Base-by-base conservation (phyloP, 495 filamentous ascomycete genomes). In the Aspergillus indologenus region DNA sequence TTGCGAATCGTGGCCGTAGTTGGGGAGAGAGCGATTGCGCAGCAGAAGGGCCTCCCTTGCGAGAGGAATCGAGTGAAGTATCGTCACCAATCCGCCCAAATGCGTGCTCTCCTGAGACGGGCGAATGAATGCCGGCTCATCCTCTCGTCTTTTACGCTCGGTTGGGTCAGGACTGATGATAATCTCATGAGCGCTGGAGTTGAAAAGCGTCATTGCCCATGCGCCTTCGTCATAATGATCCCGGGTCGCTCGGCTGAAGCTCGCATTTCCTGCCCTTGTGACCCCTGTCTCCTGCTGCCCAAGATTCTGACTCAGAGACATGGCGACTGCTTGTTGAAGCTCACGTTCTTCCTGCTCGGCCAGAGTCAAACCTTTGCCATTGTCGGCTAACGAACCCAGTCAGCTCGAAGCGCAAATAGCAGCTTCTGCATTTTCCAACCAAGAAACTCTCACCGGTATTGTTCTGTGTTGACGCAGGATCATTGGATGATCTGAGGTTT, bases 61-160 rank as follows among this genome's bases (percentile, higher is more conserved):
- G 43, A 86, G 74, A n/a, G 92, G 92, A 56, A 97, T 93, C 45
- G 86, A 78, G 65, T 93, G 89, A n/a, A 90, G 76, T 46, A 95
- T 92, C 12, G 88, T 91, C 40, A 97, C 59, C 1, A 93, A 70
- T 0, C 81, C 83, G 22, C 88, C 85, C 14, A 96, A 71, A 60
- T 84, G 83, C 49, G 86, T 79, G 23, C 72, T 70, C 17, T 75
- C 76, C 3, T 81, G 79, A 14, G 84, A 81, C 46, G 88, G 85
- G 49, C 85, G 86, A 46, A 97, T 74, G 58, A 96, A 93, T 1
- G 83, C 85, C 1, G 91, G 90, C 20, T 80, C 78, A 53, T 76
- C 79, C 8, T 70, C 66, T 7, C 74, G 70, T 58, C 88, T 80
- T 65, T 81, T 85, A 45, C 91, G 83, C 43, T 83, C 78, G 24